A percentile compares a stretch with the other conserved stretches of the same genome.
phyloP scores from a whole-genome alignment of 352 stramenopile genomes.

The Phytophthora europaea region DNA sequence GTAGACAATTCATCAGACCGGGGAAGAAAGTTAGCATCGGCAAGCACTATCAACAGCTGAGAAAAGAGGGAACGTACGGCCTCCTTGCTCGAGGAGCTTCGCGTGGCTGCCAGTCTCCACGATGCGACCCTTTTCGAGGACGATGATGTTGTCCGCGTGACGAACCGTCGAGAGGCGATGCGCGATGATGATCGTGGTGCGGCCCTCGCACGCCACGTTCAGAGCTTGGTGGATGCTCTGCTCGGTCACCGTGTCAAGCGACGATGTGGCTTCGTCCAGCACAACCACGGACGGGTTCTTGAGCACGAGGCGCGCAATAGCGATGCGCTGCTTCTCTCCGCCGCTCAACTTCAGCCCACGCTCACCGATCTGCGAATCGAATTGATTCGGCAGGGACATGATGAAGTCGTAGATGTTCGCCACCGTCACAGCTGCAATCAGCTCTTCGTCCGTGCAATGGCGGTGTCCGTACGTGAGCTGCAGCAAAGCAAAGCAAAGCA shows the following conservation, averaged over 20 bases:
- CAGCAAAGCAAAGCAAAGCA: constrained; percentile 1
- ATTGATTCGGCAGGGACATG: constrained; percentile 89
- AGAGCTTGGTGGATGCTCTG: constrained; percentile 75
- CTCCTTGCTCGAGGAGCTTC: constrained; percentile 48
- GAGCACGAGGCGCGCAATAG: constrained; percentile 81
- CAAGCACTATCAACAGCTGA: neutral
- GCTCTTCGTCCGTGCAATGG: constrained; percentile 90
- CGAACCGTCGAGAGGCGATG: constrained; percentile 86
- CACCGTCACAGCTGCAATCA: constrained; percentile 90
- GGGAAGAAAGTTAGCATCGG: constrained; percentile 9
- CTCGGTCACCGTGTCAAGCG: constrained; percentile 82
- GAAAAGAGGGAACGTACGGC: constrained; percentile 37
- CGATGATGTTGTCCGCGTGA: constrained; percentile 76
- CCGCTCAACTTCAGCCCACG: constrained; percentile 83
- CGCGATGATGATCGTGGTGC: constrained; percentile 84
- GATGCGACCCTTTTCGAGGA: constrained; percentile 65
- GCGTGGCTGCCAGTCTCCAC: constrained; percentile 62
- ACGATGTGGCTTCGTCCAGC: constrained; percentile 84
- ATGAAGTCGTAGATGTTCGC: constrained; percentile 97
- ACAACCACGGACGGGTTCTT: constrained; percentile 85
- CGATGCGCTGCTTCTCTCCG: constrained; percentile 87
- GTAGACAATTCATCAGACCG: neutral
- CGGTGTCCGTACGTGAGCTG: constrained; percentile 94
- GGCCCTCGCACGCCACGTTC: constrained; percentile 53
- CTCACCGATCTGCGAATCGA: constrained; percentile 92